phyloP scores from a whole-genome alignment of 768 basidiomycete genomes.

The Dioszegia hungarica region DNA sequence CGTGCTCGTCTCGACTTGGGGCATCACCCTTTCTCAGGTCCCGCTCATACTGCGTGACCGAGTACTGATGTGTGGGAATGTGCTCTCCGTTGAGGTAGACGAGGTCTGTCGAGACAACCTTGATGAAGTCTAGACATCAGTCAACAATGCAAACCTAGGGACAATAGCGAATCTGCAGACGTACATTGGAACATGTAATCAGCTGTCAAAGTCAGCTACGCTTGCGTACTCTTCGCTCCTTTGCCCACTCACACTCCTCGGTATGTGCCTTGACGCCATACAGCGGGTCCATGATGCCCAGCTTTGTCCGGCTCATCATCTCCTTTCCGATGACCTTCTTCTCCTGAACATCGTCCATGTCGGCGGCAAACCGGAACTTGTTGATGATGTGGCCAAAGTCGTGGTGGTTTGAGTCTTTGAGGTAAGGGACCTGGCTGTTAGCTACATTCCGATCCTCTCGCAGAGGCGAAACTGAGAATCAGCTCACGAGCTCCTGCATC shows the following conservation, averaged over 20 bases:
- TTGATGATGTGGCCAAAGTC: conserved; percentile 90
- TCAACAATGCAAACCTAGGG: neutral
- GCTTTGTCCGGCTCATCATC: conserved; percentile 52
- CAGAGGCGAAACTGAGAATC: neutral
- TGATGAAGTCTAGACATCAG: conserved; percentile 70
- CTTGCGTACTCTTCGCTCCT: neutral
- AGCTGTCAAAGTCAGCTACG: conserved; percentile 13
- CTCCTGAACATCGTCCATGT: conserved; percentile 56
- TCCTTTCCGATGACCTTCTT: conserved; percentile 35
- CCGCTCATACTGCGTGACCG: conserved; percentile 91
- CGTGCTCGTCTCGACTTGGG: conserved; percentile 48
- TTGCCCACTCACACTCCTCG: conserved; percentile 50
- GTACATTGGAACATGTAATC: conserved; percentile 78
- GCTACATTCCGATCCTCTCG: too few species aligned
- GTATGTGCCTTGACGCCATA: conserved; percentile 57
- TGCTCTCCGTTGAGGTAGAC: conserved; percentile 71
- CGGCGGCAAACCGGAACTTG: conserved; percentile 68
- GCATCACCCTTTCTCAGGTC: conserved; percentile 64
- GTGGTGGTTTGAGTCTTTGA: conserved; percentile 79
- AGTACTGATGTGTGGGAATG: conserved; percentile 90
- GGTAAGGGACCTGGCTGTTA: conserved; percentile 73
- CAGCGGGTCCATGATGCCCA: conserved; percentile 76
- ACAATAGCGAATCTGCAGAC: conserved; percentile 3
- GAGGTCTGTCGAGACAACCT: conserved; percentile 95
- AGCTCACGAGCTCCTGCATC: conserved; percentile 38